Conservation (phyloP, 306 rosid genomes). For the Begonia fuchsioides region DNA sequence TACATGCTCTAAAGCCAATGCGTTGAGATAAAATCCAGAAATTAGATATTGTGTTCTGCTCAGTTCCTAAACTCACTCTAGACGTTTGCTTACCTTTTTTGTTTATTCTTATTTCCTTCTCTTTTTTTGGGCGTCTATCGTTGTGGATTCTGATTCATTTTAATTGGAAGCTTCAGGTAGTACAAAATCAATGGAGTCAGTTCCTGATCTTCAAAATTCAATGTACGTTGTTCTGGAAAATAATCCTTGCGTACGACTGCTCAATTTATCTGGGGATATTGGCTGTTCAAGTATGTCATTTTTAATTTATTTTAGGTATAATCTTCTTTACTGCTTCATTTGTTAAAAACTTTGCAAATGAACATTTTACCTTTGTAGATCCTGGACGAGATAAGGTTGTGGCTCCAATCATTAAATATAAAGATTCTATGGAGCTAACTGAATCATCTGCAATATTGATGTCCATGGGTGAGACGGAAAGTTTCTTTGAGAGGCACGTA, state of each 20-base stretch:
- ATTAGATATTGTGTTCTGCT: too few species aligned
- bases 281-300: slow-evolving; percentile 76
- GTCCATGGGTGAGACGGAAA: slow-evolving; percentile 46
- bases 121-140: neutral
- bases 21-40: too few species aligned
- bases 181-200: slow-evolving; percentile 57
- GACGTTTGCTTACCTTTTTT: too few species aligned
- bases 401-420: slow-evolving; percentile 53
- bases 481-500: slow-evolving; percentile 49
- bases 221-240: slow-evolving; percentile 62
- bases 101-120: neutral
- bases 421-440: slow-evolving; percentile 28
- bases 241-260: slow-evolving; percentile 66
- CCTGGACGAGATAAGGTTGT: slow-evolving; percentile 80
- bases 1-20: too few species aligned
- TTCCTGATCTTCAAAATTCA: slow-evolving; percentile 83
- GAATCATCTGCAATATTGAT: slow-evolving; percentile 53
- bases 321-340: too few species aligned
- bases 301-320: neutral
- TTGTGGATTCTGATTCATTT: slow-evolving; percentile 6
- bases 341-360: too few species aligned
- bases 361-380: slow-evolving; percentile 20
- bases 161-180: slow-evolving; percentile 14
- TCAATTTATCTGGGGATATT: slow-evolving; percentile 66
- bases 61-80: too few species aligned